Evolutionary conservation across 768 basidiomycete species (phyloP).

Genomic region (Tulasnella sp.): DNA sequence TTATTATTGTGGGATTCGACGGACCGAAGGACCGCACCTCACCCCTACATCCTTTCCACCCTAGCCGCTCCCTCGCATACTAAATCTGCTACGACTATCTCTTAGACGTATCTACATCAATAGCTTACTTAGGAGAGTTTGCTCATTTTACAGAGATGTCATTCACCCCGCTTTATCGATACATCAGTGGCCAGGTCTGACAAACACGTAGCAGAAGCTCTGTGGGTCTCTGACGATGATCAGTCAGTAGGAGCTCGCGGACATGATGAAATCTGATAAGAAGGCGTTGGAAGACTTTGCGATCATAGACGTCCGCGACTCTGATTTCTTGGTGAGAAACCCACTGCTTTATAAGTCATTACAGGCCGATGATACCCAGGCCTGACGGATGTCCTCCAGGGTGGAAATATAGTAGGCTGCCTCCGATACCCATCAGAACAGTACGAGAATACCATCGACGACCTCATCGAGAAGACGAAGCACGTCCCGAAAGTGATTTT

Average conservation of each 20-base stretch:
- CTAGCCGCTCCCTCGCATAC: no score
- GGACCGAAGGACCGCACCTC: no score
- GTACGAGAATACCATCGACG: conserved; percentile 47
- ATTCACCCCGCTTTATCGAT: background rate
- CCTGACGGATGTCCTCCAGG: conserved; percentile 24
- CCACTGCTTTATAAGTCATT: background rate
- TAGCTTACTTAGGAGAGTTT: no score
- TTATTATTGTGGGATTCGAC: no score
- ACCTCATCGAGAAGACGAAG: conserved; percentile 49
- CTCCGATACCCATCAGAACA: conserved; percentile 49
- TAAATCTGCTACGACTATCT: no score
- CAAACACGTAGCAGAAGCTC: no score
- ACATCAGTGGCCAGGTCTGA: conserved; percentile 9
- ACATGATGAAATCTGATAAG: conserved; percentile 55
- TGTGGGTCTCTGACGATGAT: no score
- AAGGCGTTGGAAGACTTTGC: conserved; percentile 53
- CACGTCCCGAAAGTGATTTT: conserved; percentile 56
- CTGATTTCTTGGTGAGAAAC: conserved; percentile 40
- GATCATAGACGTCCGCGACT: conserved; percentile 77
- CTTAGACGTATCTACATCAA: no score
- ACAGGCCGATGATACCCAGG: background rate
- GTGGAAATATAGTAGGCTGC: conserved; percentile 65
- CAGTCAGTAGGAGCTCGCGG: conserved; percentile 48
- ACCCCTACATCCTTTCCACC: no score
- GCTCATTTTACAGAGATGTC: background rate